Evolutionary conservation across 2,329 filamentous ascomycete genomes (phyloP), one percentile per base, ranked within the genome.

Genomic region (Pseudofabraea citricarpa): DNA sequence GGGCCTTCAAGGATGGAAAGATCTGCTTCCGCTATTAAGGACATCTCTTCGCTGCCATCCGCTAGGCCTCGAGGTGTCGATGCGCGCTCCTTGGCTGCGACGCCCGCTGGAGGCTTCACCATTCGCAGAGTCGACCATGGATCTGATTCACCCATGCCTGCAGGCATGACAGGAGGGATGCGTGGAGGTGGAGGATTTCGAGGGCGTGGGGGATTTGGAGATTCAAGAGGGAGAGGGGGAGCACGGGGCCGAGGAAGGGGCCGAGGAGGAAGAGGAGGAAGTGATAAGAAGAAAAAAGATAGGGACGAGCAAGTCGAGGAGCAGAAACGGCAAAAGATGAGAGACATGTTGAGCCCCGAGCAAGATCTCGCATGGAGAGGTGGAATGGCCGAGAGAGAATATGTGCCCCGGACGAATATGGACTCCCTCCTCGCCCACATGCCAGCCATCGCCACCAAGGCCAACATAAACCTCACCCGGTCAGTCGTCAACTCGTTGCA

Each of bases 161-260:
- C 21, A 16, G 37, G 40, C 27, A 20, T 22, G 21, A 24, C 21
- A 20, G n/a, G 32, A 16, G 32, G 18, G 29, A 27, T 35, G 13
- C 24, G 44, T 13, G 16, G 44, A 26, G 33, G 33, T 9, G 36
- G 36, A 4, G 16, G 15, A 19, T 33, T 42, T 32, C 41, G 48
- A 26, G 39, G 51, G 35, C 43, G 41, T 12, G 18, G 47, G 20
- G 45, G 49, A 21, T 48, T 24, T 21, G 41, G 49, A 50, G 70
- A 74, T 3, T 63, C 64, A 4, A 68, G 7, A 65, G 68, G 45
- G 69, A 73, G 53, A 72, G 67, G 62, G 9, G 35, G 45, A 46
- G 43, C 33, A 10, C 36, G 36, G 38, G 43, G 45, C 29, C 24
- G 44, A 15, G 37, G 41, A 22, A 40, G 24, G 24, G 32, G 38